phyloP scores from a whole-genome alignment of 495 filamentous ascomycete genomes.

The Polyplosphaeria fusca region DNA sequence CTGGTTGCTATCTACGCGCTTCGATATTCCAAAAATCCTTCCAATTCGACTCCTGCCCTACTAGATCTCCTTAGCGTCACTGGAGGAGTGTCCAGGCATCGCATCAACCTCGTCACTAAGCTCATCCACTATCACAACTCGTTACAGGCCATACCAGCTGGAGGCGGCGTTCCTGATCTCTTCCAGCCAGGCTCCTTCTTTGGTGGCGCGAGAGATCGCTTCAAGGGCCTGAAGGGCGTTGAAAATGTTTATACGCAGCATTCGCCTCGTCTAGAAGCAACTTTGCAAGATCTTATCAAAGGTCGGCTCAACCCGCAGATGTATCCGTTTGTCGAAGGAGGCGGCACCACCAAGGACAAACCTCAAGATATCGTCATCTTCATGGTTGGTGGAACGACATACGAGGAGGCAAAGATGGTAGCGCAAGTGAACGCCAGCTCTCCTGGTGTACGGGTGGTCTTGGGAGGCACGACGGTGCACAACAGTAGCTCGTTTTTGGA shows the following conservation, averaged over 20 bases:
- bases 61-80: conserved; percentile 80
- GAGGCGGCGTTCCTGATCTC: conserved; percentile 75
- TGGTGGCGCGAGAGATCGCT: conserved; percentile 79
- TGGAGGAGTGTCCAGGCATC: conserved; percentile 67
- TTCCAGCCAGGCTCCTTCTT: conserved; percentile 93
- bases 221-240: conserved; percentile 93
- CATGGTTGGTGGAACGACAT: conserved; percentile 87
- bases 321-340: conserved; percentile 89
- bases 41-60: conserved; percentile 73
- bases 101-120: conserved; percentile 70
- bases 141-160: conserved; percentile 65
- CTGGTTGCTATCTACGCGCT: conserved; percentile 89
- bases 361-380: conserved; percentile 96
- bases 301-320: conserved; percentile 77
- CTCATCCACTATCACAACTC: conserved; percentile 80
- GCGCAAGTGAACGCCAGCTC: conserved; percentile 87
- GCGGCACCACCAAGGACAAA: conserved; percentile 80
- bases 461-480: conserved; percentile 80
- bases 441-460: conserved; percentile 81
- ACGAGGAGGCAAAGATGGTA: conserved; percentile 93
- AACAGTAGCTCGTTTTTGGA: conserved; percentile 86
- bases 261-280: conserved; percentile 80
- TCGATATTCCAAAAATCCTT: conserved; percentile 81
- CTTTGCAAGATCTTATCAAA: conserved; percentile 87
- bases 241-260: conserved; percentile 99